phyloP scores from a whole-genome alignment of 208 protist species.

The Leishmania turanica region DNA sequence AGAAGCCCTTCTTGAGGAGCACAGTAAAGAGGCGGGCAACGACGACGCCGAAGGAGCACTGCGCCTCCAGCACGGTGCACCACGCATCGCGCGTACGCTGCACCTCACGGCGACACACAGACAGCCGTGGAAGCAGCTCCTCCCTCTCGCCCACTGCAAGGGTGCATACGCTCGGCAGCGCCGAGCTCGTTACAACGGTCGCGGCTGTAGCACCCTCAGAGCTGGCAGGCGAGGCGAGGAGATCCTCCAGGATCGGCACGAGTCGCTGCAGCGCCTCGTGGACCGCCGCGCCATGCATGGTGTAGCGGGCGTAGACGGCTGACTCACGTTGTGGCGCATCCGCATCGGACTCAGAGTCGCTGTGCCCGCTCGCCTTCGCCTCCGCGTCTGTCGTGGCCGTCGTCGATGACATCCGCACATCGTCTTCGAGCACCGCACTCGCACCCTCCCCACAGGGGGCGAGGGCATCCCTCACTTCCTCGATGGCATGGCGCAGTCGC shows the following conservation, averaged over 20 bases:
- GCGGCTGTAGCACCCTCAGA: not conserved
- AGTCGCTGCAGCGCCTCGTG: conserved; percentile 19
- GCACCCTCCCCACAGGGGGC: conserved; percentile 3
- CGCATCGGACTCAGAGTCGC: conserved; percentile 15
- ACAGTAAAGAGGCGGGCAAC: conserved; percentile 89
- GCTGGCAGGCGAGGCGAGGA: conserved; percentile 10
- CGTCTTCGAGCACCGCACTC: conserved; percentile 13
- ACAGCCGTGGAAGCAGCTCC: conserved; percentile 27
- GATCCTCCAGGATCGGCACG: conserved; percentile 23
- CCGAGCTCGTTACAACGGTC: not conserved
- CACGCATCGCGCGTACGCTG: conserved; percentile 29
- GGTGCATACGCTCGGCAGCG: not conserved
- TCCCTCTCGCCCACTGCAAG: conserved; percentile 19
- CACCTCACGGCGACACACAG: conserved; percentile 29
- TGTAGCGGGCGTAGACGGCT: conserved; percentile 36
- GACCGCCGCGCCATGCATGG: conserved; percentile 12
- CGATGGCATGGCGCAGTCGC: conserved; percentile 20
- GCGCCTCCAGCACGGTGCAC: conserved; percentile 40
- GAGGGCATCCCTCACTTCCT: conserved; percentile 23
- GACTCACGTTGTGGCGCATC: conserved; percentile 3
- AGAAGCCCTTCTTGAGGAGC: conserved; percentile 95
- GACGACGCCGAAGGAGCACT: conserved; percentile 79
- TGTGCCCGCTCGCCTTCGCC: conserved; percentile 1
- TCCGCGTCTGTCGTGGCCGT: not conserved
- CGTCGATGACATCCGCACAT: conserved; percentile 8